Evolutionary conservation across 768 basidiomycete species (phyloP), one percentile per base, ranked within the genome.

Genomic region (Lanmaoa rubissima): DNA sequence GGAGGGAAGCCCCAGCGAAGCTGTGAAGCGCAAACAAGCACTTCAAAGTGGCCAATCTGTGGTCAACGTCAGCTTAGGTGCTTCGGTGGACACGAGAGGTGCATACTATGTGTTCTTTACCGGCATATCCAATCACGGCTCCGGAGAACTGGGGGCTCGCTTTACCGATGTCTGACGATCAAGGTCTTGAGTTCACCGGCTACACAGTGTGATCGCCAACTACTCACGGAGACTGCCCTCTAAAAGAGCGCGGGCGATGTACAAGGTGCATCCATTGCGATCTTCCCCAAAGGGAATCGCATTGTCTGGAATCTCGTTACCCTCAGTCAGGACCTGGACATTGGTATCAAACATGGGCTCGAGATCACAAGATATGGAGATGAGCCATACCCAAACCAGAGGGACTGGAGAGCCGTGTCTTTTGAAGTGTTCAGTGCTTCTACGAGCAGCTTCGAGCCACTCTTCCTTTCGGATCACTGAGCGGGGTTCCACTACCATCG

Each of bases 231-330:
- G 68, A 17, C 51, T 44, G 16, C 70, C 70, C 51, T 72, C 70
- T 32, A 72, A 48, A 31, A 72, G 66, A 13, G 70, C 72, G 28
- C 70, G 70, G 39, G 70, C 70, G 16, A 72, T 60, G 52, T 69
- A 72, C 51, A 62, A 21, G 35, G 68, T 61, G 4, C 42, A 54
- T 10, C 70, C 70, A 42, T 66, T 66, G 51, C 66, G 65, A 45
- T 72, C 70, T 58, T 72, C 64, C 14, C 69, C 68, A 26, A 72
- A 72, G 13, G 70, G 72, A 49, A 72, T 65, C 1, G 70, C 70
- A n/a, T 70, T 73, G 39, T 73, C 63, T 6, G 70, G 70, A n/a
- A 72, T 73, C n/a, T 57, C 45, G 41, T 53, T 72, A 5, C 65
- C 68, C 51, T 73, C 70, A 0, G 65, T 66, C 51, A 72, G 44